phyloP scores from a whole-genome alignment of 1,284 basidiomycete species.

The Ustilago loliicola region DNA sequence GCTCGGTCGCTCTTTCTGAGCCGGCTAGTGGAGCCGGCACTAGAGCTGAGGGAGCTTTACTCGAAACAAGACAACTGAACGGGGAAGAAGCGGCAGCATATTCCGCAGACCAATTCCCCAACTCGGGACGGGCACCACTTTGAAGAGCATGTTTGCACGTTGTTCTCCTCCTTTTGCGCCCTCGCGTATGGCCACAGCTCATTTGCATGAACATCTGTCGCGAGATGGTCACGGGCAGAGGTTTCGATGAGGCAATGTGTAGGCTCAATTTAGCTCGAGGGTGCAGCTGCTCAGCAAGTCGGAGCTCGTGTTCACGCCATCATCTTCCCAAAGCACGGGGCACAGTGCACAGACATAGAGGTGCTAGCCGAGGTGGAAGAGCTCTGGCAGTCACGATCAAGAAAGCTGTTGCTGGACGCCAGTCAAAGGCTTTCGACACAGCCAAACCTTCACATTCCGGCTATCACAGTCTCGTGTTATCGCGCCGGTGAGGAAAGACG shows the following conservation, averaged over 20 bases:
- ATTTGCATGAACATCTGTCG: no score
- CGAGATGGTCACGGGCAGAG: background rate
- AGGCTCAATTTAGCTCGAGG: constrained; percentile 1
- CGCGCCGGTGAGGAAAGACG: background rate
- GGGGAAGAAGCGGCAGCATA: no score
- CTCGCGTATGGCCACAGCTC: no score
- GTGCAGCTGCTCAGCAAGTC: background rate
- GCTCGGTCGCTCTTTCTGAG: background rate
- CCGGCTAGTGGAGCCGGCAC: background rate
- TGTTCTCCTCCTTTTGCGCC: background rate
- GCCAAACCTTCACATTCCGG: constrained; percentile 34
- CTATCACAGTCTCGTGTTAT: background rate
- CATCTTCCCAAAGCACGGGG: background rate
- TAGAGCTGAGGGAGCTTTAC: background rate
- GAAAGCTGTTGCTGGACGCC: background rate
- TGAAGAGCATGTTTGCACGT: background rate
- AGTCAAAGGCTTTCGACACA: constrained; percentile 1
- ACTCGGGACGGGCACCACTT: background rate
- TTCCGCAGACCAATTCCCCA: background rate
- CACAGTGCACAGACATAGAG: no score
- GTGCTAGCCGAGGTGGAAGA: constrained; percentile 18
- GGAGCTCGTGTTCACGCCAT: constrained; percentile 2
- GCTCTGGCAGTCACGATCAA: background rate
- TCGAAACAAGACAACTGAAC: background rate
- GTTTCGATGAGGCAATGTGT: constrained; percentile 1